phyloP scores from a whole-genome alignment of 805 yeast genomes.

The Saccharomycopsis sp. region DNA sequence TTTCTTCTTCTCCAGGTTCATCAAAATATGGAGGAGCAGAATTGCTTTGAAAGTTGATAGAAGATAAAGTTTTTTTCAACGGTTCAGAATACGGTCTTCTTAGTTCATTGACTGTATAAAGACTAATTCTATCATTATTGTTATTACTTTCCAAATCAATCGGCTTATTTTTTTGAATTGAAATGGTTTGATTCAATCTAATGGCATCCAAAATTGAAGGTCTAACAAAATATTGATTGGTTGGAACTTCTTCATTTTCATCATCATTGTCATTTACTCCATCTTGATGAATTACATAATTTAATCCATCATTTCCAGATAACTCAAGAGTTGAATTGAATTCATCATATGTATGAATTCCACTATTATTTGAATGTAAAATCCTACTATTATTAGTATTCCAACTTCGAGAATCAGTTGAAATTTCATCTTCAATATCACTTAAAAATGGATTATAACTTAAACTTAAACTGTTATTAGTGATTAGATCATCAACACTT shows the following conservation, averaged over 20 bases:
- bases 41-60: too few species aligned
- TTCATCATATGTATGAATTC: slow-evolving; percentile 8
- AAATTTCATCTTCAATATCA: background rate
- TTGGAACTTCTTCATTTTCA: background rate
- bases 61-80: background rate
- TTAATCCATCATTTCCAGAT: background rate
- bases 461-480: background rate
- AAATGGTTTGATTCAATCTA: slow-evolving; percentile 20
- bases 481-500: slow-evolving; percentile 1
- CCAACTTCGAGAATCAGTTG: background rate
- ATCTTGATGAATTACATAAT: slow-evolving; percentile 9
- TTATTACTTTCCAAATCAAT: background rate
- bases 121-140: slow-evolving; percentile 1
- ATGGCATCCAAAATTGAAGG: slow-evolving; percentile 31
- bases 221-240: slow-evolving; percentile 20
- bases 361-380: background rate
- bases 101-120: slow-evolving; percentile 1
- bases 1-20: background rate
- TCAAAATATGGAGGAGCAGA: slow-evolving; percentile 5
- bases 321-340: slow-evolving; percentile 2
- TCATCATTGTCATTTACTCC: too few species aligned
- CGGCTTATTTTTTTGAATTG: background rate
- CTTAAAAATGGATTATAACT: slow-evolving; percentile 9
- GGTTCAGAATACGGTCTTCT: slow-evolving; percentile 6
- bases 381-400: slow-evolving; percentile 3